phyloP scores from a whole-genome alignment of 2,329 filamentous ascomycete species.

The Metarhizium humberi region DNA sequence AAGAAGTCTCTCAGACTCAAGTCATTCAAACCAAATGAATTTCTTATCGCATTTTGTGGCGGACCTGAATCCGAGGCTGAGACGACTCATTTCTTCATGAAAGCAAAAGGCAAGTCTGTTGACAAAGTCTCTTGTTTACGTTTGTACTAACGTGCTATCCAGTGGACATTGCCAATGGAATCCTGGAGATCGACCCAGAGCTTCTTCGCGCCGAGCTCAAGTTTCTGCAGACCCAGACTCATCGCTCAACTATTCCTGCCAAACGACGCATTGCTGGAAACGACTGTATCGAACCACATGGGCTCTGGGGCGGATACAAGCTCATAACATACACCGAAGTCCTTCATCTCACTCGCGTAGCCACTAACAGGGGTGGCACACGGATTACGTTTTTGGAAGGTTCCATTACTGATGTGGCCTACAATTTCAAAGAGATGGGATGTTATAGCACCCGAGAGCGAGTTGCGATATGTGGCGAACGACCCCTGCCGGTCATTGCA shows the following conservation, averaged over 20 bases:
- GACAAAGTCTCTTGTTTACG: not conserved
- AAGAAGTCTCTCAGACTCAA: constrained; percentile 1
- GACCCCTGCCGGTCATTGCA: constrained; percentile 17
- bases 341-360: constrained; percentile 15
- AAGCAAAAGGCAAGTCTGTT: constrained; percentile 20
- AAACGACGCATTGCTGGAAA: constrained; percentile 19
- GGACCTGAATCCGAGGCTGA: constrained; percentile 5
- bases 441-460: not conserved
- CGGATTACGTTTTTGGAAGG: constrained; percentile 17
- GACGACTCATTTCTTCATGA: constrained; percentile 10
- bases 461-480: constrained; percentile 10
- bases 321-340: constrained; percentile 16
- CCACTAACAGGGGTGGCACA: constrained; percentile 10
- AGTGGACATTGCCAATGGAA: constrained; percentile 17
- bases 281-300: constrained; percentile 5
- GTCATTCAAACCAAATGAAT: constrained; percentile 2
- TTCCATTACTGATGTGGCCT: constrained; percentile 16
- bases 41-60: not conserved
- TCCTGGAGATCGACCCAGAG: constrained; percentile 3
- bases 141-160: not conserved
- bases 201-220: constrained; percentile 3
- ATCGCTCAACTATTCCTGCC: constrained; percentile 12
- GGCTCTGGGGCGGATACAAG: constrained; percentile 16
- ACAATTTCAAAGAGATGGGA: constrained; percentile 8
- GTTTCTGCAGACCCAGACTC: constrained; percentile 1